A percentile compares a stretch with the other conserved stretches of the same genome.
phyloP scores from a whole-genome alignment of 2,329 filamentous ascomycete genomes.

The Lizonia empirigonia region DNA sequence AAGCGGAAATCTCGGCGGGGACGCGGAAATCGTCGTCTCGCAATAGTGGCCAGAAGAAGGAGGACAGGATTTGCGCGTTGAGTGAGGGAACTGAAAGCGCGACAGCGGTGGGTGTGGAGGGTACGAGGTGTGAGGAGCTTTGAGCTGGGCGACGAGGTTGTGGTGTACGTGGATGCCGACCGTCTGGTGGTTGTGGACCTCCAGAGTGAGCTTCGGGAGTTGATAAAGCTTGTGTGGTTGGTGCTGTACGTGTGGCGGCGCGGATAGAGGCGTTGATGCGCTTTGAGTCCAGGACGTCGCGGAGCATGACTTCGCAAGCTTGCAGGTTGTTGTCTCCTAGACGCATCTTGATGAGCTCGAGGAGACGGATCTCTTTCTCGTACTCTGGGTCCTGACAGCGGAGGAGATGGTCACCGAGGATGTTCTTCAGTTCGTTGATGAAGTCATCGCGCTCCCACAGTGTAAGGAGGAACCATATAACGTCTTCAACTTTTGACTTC shows the following conservation, averaged over 20 bases:
- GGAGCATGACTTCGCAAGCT: constrained; percentile 96
- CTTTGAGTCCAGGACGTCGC: constrained; percentile 84
- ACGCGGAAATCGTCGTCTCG: constrained; percentile 71
- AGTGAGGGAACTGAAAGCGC: constrained; percentile 51
- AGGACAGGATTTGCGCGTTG: constrained; percentile 84
- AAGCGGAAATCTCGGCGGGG: constrained; percentile 61
- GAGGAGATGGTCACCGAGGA: constrained; percentile 81
- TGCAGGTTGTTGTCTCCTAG: constrained; percentile 87
- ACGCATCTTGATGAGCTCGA: constrained; percentile 84
- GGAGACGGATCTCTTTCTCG: constrained; percentile 77
- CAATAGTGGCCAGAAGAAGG: constrained; percentile 90
- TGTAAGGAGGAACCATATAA: constrained; percentile 87
- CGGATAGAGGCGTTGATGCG: constrained; percentile 66
- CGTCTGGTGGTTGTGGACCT: constrained; percentile 29
- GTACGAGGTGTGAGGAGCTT: constrained; percentile 15
- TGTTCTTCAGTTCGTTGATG: constrained; percentile 89
- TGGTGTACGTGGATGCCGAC: constrained; percentile 30
- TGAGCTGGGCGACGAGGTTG: constrained; percentile 30
- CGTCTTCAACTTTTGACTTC: constrained; percentile 84
- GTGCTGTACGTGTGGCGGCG: constrained; percentile 22
- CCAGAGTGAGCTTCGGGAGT: constrained; percentile 25
- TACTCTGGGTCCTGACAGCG: constrained; percentile 68
- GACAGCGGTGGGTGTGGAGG: constrained; percentile 20
- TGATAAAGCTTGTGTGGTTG: constrained; percentile 9
- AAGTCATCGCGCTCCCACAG: constrained; percentile 92